These are phyloP conservation scores for Crucihimalaya himalaica DNA, from an alignment of 345 rosid species.

Conservation along the genomic window DNA sequence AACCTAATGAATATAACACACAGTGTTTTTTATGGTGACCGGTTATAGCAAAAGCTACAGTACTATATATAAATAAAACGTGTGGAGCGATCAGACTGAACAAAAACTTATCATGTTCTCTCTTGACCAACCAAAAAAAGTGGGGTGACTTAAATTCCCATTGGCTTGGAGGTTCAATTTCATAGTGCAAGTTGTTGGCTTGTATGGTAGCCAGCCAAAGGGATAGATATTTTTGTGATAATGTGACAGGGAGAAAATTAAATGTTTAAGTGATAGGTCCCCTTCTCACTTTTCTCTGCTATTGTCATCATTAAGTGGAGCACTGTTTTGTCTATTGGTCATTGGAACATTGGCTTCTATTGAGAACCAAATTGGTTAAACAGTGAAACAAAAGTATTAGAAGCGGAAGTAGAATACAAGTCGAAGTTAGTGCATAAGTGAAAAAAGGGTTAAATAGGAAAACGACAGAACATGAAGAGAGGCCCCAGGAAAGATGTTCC, in stretches of 20 bases:
- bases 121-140: conserved; percentile 25
- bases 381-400: conserved; percentile 29
- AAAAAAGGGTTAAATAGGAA: neutral
- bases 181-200: conserved; percentile 32
- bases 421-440: conserved; percentile 33
- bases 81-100: conserved; percentile 24
- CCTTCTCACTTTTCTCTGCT: conserved; percentile 23
- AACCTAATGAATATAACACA: conserved; percentile 18
- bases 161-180: conserved; percentile 37
- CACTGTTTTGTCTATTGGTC: conserved; percentile 39
- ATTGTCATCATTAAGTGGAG: conserved; percentile 36
- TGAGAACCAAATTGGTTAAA: conserved; percentile 13
- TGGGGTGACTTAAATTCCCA: conserved; percentile 34
- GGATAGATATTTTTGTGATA: conserved; percentile 22
- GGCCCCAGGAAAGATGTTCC: conserved; percentile 37
- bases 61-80: conserved; percentile 8
- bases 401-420: conserved; percentile 23
- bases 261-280: conserved; percentile 31
- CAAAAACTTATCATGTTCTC: conserved; percentile 23
- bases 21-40: conserved; percentile 24
- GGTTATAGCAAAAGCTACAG: conserved; percentile 7
- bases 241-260: conserved; percentile 16
- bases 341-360: conserved; percentile 15
- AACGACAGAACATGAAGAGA: conserved; percentile 32
- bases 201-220: conserved; percentile 38